Percentiles rank a stretch among this genome's conserved stretches.
Conservation (phyloP, 2,329 filamentous ascomycete genomes). For the Ascochyta clinopodiicola region DNA sequence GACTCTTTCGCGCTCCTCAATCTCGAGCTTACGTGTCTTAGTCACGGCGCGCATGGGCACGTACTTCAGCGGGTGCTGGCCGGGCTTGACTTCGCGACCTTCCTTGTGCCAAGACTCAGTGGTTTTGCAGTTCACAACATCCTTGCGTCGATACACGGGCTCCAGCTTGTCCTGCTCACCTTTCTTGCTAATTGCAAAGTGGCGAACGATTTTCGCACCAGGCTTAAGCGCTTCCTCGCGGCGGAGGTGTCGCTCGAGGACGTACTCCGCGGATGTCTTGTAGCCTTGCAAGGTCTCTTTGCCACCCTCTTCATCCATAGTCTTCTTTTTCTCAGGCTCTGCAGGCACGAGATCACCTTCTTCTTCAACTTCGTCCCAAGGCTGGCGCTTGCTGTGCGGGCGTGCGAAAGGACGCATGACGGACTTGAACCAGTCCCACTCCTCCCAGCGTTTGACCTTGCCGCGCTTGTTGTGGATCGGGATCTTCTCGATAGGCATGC, state of each 20-base stretch:
- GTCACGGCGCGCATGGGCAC: conserved; percentile 94
- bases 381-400: conserved; percentile 62
- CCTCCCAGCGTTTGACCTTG: conserved; percentile 76
- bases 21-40: conserved; percentile 82
- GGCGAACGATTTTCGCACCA: conserved; percentile 71
- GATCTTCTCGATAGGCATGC: conserved; percentile 80
- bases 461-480: conserved; percentile 79
- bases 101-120: conserved; percentile 98
- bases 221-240: conserved; percentile 87
- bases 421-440: conserved; percentile 87
- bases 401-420: conserved; percentile 77
- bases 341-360: conserved; percentile 75
- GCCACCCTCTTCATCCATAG: conserved; percentile 75
- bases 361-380: conserved; percentile 81
- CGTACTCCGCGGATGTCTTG: conserved; percentile 83
- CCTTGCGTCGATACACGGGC: conserved; percentile 78
- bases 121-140: conserved; percentile 85
- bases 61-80: conserved; percentile 78
- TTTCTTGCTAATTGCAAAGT: conserved; percentile 74
- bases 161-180: conserved; percentile 76
- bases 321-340: conserved; percentile 66
- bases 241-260: conserved; percentile 83
- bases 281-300: conserved; percentile 83
- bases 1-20: conserved; percentile 81
- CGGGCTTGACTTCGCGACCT: conserved; percentile 75